Evolutionary conservation across 2,329 filamentous ascomycete genomes (phyloP).

Genomic region (Colletotrichum eremochloae): DNA sequence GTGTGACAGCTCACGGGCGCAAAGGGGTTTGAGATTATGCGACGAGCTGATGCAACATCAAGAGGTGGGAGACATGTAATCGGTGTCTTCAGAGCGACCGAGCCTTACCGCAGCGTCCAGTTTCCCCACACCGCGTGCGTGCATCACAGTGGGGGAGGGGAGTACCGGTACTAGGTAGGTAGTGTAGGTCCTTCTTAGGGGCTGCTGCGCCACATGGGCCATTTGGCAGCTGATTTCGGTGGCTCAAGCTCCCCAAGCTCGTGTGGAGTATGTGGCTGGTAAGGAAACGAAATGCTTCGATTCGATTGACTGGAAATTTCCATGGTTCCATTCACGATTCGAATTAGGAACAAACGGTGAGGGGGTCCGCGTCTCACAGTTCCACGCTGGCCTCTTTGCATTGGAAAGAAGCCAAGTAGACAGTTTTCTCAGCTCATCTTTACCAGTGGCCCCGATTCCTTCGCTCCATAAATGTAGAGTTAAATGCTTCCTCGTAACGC

Average conservation of each 20-base stretch:
- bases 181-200: not conserved
- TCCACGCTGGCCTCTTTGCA: conserved; percentile 62
- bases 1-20: conserved; percentile 31
- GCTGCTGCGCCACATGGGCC: conserved; percentile 19
- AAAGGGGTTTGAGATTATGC: conserved; percentile 17
- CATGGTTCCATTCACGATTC: conserved; percentile 37
- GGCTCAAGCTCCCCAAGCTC: conserved; percentile 43
- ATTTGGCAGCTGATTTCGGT: not conserved
- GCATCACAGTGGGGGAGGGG: conserved; percentile 29
- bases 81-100: conserved; percentile 15
- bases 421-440: conserved; percentile 11
- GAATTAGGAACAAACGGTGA: conserved; percentile 33
- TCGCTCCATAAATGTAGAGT: conserved; percentile 18
- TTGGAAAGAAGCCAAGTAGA: conserved; percentile 47
- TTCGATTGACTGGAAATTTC: conserved; percentile 40
- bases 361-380: conserved; percentile 43
- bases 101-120: conserved; percentile 21
- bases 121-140: conserved; percentile 22
- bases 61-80: conserved; percentile 30
- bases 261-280: conserved; percentile 40
- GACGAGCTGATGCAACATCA: conserved; percentile 31
- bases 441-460: conserved; percentile 5
- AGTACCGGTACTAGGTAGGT: not conserved
- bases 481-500: conserved; percentile 9
- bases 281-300: conserved; percentile 11